Base-by-base conservation (phyloP, 2,329 filamentous ascomycete genomes). In the Apiospora sp. region DNA sequence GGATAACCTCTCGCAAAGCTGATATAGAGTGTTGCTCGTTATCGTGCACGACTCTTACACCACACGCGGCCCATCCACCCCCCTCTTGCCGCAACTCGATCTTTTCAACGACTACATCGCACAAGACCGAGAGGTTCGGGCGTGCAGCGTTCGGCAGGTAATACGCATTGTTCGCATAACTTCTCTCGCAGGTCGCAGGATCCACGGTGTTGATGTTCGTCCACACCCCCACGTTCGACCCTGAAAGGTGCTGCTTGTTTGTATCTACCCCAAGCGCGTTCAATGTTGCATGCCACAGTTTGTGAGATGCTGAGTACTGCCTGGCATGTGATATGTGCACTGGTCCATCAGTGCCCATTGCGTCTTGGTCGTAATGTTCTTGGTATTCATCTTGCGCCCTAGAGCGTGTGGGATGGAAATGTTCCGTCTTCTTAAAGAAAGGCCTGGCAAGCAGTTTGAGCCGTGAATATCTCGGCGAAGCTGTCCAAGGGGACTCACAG, bases 341-440 rank as follows among this genome's bases (percentile, higher is more conserved):
- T 1, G 87, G 87, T 0, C 88, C 87, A 3, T 76, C 76, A 8
- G 76, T 80, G 12, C 87, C 87, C 64, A 88, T 81, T 8, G 82
- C 79, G 12, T 75, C 76, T n/a, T 76, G 75, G 68, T 86, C 81
- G 61, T 85, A 84, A 3, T 81, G 76, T 49, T 84, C 80, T 7
- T 80, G 78, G 72, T 84, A 82, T 64, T 82, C 78, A 19, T 78
- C 69, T 43, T 80, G 79, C 1, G 84, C 71, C 4, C 78, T 77
- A 16, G 0, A 82, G 83, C 7, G 80, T n/a, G 34, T 78, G 6
- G 67, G 44, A 44, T 86, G 85, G 72, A 87, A 88, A 0, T 81
- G 83, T 76, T 89, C 87, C 3, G 83, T 84, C 72, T 82, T 86
- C 72, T 86, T 86, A 78, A 88, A 88, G 75, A 83, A 88, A 0